Evolutionary conservation across 208 protist genomes (phyloP), one percentile per base, ranked within the genome.

Genomic region (Leishmania lainsoni): DNA sequence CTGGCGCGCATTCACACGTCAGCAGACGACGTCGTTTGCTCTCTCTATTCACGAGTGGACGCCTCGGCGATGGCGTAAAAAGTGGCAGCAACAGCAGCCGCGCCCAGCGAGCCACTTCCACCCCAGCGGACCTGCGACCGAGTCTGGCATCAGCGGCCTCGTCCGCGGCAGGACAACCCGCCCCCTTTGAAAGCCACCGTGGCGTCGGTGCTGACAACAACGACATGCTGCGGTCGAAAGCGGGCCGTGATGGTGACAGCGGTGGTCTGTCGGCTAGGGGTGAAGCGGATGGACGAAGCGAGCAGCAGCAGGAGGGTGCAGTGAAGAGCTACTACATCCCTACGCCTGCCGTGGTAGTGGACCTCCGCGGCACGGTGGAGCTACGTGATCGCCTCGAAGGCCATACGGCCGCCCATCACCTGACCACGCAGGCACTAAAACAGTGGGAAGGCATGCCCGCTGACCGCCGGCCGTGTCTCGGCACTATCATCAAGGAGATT

Each of bases 351-450:
- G 65, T 88, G 17, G 81, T 87, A 14, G 79, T 92, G 4, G 80
- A 90, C 78, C 78, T 92, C 39, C 87, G 85, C 69, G 81, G 78
- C 76, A 81, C 79, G 29, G 81, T 89, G 61, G 85, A 87, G 48
- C 75, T 94, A 69, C 91, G 87, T 70, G 68, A 90, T 54, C 87
- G 85, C 29, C 88, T 94, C 54, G 84, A 92, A 59, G 84, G 79
- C 59, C 81, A 85, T 54, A 82, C 80, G 22, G 65, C 83, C 51
- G 75, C 79, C 16, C 76, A 90, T 75, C 58, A 87, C 32, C 79
- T 91, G 39, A 83, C 83, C 16, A 84, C 63, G 6, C 90, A 91
- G 51, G 87, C 84, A 29, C 70, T 88, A 49, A 78, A 80, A 75
- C 85, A 85, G 49, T 85, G 78, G 80, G 80, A 77, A 56, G 81